Base-by-base conservation (phyloP, 164 flowering plant species). In the Magnolia officinalis region DNA sequence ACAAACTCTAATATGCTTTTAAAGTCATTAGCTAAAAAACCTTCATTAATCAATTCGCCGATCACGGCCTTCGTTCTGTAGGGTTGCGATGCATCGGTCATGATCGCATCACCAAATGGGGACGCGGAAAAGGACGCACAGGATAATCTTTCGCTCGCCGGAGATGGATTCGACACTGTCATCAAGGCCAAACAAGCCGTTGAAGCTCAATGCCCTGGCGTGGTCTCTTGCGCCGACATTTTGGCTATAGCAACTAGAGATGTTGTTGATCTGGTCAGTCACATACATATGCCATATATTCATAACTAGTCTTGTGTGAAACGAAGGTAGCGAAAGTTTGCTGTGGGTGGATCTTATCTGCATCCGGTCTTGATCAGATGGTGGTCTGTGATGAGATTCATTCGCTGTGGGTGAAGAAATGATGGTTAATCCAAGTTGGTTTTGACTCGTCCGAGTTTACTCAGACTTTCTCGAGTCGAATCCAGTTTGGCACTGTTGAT, bases 81-180 rank as follows among this genome's bases (percentile, higher is more conserved):
- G 96, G 97, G 97, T 24, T 93, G 97, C 65, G 98, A 93, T 82
- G 95, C 91, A 0, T 93, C 98, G 5, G 65, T 93, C 2, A 10
- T 93, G 88, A 88, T 90, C 37, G 50, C 84, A 21, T 90, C 97
- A 1, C 82, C 89, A 20, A 89, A 85, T 65, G 84, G 86, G 10
- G 93, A 88, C 64, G 96, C 96, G 6, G 96, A 90, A 78, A 93
- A 88, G 81, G 98, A 93, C 72, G 83, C 93, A 0, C 49, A 74
- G 0, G 92, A 88, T 52, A 90, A 90, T 74, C 81, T 90, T 0
- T 90, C 96, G 0, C 88, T 91, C 1, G 93, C 96, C 0, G 96
- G 96, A 74, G 97, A 93, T 64, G 96, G 97, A 7, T 92, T 92
- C 49, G 97, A 92, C 81, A 92, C 94, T 1, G 88, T 92, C 1